Base-by-base conservation (phyloP, 129 eudicot genomes). In the Scalesia atractyloides region DNA sequence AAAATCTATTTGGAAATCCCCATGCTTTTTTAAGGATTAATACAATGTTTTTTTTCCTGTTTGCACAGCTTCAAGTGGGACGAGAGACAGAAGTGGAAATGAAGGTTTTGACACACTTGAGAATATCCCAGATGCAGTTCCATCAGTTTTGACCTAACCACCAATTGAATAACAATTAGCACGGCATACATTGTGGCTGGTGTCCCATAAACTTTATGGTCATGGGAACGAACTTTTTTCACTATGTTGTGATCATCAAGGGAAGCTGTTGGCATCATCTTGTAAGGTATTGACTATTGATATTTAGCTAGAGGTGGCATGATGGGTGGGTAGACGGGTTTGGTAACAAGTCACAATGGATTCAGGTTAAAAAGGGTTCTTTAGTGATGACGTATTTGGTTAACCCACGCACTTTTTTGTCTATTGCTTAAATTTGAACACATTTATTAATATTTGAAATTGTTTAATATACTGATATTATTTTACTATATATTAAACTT, bases 161-260 rank as follows among this genome's bases (percentile, higher is more conserved):
- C 99, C 99, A 15, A 90, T 95, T 36, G 97, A 95, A 69, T 97
- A 95, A 67, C 99, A 95, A 76, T 76, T 95, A 70, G 88, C 91
- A 63, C 90, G 88, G 87, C 89, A 95, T 77, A 95, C 99, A 15
- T 76, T 95, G 62, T 95, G 99, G 99, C 97, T 97, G 0, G 99
- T 90, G 79, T 84, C 97, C 1, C 97, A 95, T 86, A 95, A 95
- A 83, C 99, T 95, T 63, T 95, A 90, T 54, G 99, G 99, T 51
- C 99, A 95, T 60, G 99, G 97, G 36, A 90, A 95, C 83, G 99
- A 95, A 71, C 80, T 90, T 41, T 95, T 88, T 79, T 86, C 99
- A 16, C 50, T 95, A 50, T 90, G 99, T 79, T 83, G 91, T 66
- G 91, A 88, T 86, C 94, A 86, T 73, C 84, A 83, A 17, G 99